Percentiles rank a stretch among this genome's conserved stretches.
Evolutionary conservation across 1,284 basidiomycete genomes (phyloP).

Genomic region (Gomphus sp.): DNA sequence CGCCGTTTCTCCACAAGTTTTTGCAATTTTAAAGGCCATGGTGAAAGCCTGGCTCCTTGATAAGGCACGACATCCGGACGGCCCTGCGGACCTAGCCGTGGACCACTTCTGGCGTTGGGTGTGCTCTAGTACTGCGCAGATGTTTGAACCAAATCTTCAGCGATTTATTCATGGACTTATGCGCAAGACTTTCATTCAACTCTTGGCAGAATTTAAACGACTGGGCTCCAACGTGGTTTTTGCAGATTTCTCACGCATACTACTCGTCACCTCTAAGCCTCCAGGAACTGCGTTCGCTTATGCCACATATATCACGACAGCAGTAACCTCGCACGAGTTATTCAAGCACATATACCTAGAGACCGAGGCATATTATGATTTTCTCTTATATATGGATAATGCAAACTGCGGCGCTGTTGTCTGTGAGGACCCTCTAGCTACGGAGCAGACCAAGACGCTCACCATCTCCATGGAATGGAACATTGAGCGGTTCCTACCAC

Average conservation of each 20-base stretch:
- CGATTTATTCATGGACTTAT: constrained; percentile 93
- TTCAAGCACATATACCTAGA: constrained; percentile 91
- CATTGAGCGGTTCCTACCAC: constrained; percentile 85
- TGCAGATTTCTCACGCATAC: constrained; percentile 88
- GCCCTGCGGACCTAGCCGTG: constrained; percentile 56
- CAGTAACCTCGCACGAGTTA: constrained; percentile 89
- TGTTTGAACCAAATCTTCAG: constrained; percentile 93
- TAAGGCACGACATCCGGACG: constrained; percentile 52
- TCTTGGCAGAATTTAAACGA: constrained; percentile 94
- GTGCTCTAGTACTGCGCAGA: constrained; percentile 71
- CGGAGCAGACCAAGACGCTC: constrained; percentile 58
- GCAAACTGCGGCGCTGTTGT: constrained; percentile 91
- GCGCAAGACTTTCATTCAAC: constrained; percentile 96
- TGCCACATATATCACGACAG: constrained; percentile 88
- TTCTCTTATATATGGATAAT: constrained; percentile 91
- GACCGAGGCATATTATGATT: constrained; percentile 91
- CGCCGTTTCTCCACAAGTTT: constrained; percentile 85
- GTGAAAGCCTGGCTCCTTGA: constrained; percentile 92
- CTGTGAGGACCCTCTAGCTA: constrained; percentile 65
- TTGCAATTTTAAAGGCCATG: constrained; percentile 81
- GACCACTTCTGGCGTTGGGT: constrained; percentile 99
- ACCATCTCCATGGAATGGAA: constrained; percentile 93
- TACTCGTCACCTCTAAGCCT: constrained; percentile 92
- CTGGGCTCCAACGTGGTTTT: constrained; percentile 91
- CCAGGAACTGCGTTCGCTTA: constrained; percentile 94